phyloP scores from a whole-genome alignment of 2,329 filamentous ascomycete genomes.

The Camillea tinctor region DNA sequence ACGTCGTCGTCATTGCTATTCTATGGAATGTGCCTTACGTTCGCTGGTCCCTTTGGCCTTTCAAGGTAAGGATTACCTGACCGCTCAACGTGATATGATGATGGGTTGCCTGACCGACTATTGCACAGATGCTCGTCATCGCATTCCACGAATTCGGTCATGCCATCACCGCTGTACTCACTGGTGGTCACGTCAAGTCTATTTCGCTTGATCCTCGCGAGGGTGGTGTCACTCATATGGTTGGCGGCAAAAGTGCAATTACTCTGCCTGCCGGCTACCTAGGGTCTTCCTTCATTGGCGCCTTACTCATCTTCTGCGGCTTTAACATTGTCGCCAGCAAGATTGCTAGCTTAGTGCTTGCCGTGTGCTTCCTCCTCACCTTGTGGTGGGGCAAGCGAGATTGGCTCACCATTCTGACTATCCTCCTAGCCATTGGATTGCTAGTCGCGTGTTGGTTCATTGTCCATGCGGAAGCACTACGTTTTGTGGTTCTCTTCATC shows the following conservation, averaged over 20 bases:
- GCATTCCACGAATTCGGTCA: constrained; percentile 81
- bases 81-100: too few relatives aligned
- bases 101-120: constrained; percentile 10
- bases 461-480: constrained; percentile 68
- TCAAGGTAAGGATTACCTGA: constrained; percentile 57
- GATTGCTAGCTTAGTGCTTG: constrained; percentile 71
- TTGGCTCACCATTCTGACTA: constrained; percentile 72
- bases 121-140: constrained; percentile 70
- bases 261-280: constrained; percentile 78
- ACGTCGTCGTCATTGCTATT: constrained; percentile 71
- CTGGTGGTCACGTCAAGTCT: constrained; percentile 70
- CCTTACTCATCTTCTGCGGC: constrained; percentile 74
- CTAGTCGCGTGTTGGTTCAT: constrained; percentile 79
- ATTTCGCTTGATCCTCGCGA: constrained; percentile 74
- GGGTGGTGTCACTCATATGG: constrained; percentile 76
- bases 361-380: constrained; percentile 73
- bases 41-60: constrained; percentile 74
- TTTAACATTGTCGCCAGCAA: constrained; percentile 82
- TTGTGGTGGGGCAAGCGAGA: constrained; percentile 79
- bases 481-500: constrained; percentile 76
- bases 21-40: constrained; percentile 79
- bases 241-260: constrained; percentile 66
- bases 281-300: constrained; percentile 74
- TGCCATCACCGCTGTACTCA: constrained; percentile 69
- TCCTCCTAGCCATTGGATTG: constrained; percentile 68